Evolutionary conservation across 305 asterid genomes (phyloP).

Genomic region (Fraxinus albicans): DNA sequence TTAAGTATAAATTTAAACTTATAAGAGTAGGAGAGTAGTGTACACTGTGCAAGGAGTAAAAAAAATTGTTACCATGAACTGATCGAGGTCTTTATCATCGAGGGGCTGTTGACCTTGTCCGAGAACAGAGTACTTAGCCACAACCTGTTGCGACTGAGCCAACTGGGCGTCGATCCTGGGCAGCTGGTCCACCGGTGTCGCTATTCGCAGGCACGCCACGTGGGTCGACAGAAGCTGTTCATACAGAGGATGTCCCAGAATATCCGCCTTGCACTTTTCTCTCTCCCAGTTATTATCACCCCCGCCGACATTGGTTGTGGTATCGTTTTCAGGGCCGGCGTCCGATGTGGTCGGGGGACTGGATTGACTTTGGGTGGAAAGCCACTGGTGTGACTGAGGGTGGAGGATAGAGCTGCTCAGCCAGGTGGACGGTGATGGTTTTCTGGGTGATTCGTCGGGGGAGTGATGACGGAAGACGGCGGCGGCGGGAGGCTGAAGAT

Average conservation of each 20-base stretch:
- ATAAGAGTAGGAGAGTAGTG: not conserved
- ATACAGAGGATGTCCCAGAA: constrained; percentile 71
- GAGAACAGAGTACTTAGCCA: constrained; percentile 77
- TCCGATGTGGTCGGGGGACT: constrained; percentile 38
- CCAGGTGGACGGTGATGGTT: constrained; percentile 44
- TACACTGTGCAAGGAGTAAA: not conserved
- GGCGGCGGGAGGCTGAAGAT: constrained; percentile 29
- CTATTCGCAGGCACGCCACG: constrained; percentile 86
- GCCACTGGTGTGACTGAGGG: constrained; percentile 46
- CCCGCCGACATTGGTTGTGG: constrained; percentile 40
- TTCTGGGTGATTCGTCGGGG: constrained; percentile 45
- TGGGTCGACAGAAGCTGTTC: constrained; percentile 91
- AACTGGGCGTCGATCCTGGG: constrained; percentile 91
- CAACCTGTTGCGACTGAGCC: constrained; percentile 82
- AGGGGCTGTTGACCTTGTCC: constrained; percentile 54
- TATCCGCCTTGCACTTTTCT: constrained; percentile 81
- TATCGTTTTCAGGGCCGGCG: constrained; percentile 30
- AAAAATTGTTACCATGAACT: constrained; percentile 59
- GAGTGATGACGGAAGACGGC: constrained; percentile 42
- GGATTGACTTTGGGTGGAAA: constrained; percentile 42
- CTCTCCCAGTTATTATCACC: constrained; percentile 64
- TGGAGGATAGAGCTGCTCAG: constrained; percentile 40
- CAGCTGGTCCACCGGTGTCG: constrained; percentile 97
- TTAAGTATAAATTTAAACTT: not conserved
- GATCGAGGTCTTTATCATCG: constrained; percentile 80